Evolutionary conservation across 164 flowering plant species (phyloP).

Genomic region (Berberis vulgaris): DNA sequence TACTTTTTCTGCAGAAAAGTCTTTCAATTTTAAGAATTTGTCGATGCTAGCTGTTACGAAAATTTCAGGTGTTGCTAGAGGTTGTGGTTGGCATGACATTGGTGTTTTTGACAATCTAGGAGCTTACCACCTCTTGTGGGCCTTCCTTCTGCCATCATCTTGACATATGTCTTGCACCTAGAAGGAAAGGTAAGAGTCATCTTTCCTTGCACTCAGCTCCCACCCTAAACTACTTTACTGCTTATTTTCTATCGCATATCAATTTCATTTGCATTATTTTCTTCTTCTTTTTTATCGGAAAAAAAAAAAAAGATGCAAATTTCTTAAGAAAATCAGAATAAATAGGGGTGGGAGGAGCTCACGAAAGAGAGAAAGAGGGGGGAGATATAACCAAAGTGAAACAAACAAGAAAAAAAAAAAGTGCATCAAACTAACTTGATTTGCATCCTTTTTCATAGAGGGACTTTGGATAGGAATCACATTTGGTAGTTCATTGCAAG

Average conservation of each 20-base stretch:
- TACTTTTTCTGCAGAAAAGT: neutral
- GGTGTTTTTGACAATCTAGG: constrained; percentile 46
- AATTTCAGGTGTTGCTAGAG: constrained; percentile 51
- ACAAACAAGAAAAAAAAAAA: too few species aligned
- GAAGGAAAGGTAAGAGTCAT: constrained; percentile 38
- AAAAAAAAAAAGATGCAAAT: too few species aligned
- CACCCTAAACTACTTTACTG: neutral
- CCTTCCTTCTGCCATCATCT: constrained; percentile 43
- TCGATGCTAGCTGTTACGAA: neutral
- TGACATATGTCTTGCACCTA: constrained; percentile 40
- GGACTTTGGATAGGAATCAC: constrained; percentile 58
- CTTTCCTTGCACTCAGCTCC: neutral
- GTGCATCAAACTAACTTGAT: too few species aligned
- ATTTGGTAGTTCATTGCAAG: constrained; percentile 36
- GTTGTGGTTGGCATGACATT: constrained; percentile 65
- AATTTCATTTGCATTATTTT: neutral
- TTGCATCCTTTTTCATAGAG: constrained; percentile 10
- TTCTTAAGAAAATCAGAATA: too few species aligned
- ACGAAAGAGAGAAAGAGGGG: too few species aligned
- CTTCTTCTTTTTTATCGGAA: too few species aligned
- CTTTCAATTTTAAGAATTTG: neutral
- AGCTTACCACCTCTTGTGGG: constrained; percentile 47
- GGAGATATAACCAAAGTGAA: too few species aligned
- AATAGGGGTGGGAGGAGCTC: too few species aligned
- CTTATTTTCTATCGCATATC: neutral